These are phyloP conservation scores for Heritiera fomes DNA, from an alignment of 345 rosid genomes.

Conservation along the genomic window DNA sequence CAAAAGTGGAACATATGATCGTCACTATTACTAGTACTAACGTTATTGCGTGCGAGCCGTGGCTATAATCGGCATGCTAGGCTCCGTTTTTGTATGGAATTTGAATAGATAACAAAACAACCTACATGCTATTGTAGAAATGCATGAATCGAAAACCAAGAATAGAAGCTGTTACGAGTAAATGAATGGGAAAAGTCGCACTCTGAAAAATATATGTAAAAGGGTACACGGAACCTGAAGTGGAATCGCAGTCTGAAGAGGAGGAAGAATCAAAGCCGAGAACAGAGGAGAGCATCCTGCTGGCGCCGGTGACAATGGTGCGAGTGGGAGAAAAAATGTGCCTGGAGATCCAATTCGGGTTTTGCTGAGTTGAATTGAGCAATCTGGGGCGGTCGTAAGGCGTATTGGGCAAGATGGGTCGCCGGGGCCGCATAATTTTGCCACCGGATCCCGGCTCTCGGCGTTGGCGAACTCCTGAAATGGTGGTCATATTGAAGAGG, in stretches of 20 bases:
- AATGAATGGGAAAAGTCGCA: not conserved
- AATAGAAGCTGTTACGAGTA: not conserved
- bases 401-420: conserved; percentile 37
- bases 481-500: not conserved
- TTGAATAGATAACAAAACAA: not conserved
- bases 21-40: not conserved
- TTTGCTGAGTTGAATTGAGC: conserved; percentile 35
- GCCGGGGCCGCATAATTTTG: conserved; percentile 61
- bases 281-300: conserved; percentile 72
- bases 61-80: not conserved
- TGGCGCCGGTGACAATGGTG: conserved; percentile 72
- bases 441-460: conserved; percentile 60
- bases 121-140: not conserved
- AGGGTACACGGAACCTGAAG: conserved; percentile 42
- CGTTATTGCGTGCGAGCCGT: not conserved
- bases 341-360: conserved; percentile 90
- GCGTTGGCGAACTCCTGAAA: conserved; percentile 5
- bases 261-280: conserved; percentile 60
- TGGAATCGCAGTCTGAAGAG: conserved; percentile 41
- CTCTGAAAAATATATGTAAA: not conserved
- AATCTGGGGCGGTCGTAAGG: conserved; percentile 71
- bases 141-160: not conserved
- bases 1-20: not conserved
- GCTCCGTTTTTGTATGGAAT: not conserved
- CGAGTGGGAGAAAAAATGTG: conserved; percentile 75